phyloP scores from a whole-genome alignment of 2,329 filamentous ascomycete species.

The Aureobasidium sp. region DNA sequence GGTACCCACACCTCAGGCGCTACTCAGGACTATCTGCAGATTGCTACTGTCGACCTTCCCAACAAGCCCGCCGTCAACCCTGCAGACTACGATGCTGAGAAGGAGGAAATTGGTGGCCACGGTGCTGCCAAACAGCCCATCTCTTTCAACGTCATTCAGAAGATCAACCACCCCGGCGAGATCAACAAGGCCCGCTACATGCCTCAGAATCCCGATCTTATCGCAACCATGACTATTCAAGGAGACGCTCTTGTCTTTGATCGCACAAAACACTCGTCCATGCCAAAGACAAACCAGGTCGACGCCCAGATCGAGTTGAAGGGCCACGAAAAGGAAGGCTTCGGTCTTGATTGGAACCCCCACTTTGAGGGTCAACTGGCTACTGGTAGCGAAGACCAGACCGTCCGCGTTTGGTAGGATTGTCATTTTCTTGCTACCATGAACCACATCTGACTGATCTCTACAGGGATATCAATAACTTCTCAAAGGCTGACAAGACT shows the following conservation, averaged over 20 bases:
- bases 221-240: constrained; percentile 86
- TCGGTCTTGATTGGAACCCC: constrained; percentile 88
- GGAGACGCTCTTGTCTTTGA: constrained; percentile 89
- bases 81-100: constrained; percentile 82
- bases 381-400: constrained; percentile 86
- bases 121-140: constrained; percentile 69
- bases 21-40: constrained; percentile 84
- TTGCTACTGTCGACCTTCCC: constrained; percentile 88
- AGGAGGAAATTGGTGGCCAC: constrained; percentile 89
- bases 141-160: constrained; percentile 88
- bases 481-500: constrained; percentile 60
- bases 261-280: constrained; percentile 81
- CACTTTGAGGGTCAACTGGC: constrained; percentile 73
- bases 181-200: constrained; percentile 98
- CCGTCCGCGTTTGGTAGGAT: constrained; percentile 78
- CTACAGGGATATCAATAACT: constrained; percentile 81
- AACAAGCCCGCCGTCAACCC: constrained; percentile 66
- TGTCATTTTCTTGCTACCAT: not conserved
- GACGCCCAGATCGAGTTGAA: constrained; percentile 78
- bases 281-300: constrained; percentile 57
- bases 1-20: constrained; percentile 90
- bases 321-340: constrained; percentile 84
- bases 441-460: constrained; percentile 56
- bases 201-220: constrained; percentile 93
- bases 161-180: constrained; percentile 91